Percentiles rank a stretch among this genome's conserved stretches.
phyloP scores from a whole-genome alignment of 192 early-diverging fungal genomes.

The Podila horticola region DNA sequence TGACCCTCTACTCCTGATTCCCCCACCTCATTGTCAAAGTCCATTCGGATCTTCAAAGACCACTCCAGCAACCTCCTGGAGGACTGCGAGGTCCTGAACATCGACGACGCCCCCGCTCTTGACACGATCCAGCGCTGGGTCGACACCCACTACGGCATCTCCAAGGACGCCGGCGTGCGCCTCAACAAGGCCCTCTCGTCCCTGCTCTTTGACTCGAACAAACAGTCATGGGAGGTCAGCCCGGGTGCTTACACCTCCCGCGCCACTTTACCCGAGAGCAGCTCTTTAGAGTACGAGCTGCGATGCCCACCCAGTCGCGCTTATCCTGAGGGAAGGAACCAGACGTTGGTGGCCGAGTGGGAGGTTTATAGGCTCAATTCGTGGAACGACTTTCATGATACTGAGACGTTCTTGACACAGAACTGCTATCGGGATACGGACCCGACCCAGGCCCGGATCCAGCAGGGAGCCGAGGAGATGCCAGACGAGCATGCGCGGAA shows the following conservation, averaged over 20 bases:
- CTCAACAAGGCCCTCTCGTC: constrained; percentile 30
- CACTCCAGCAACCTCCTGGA: constrained; percentile 8
- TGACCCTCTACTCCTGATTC: background rate
- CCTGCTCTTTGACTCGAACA: background rate
- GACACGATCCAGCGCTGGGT: constrained; percentile 31
- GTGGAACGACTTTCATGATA: constrained; percentile 26
- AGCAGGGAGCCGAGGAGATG: background rate
- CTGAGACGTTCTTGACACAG: constrained; percentile 12
- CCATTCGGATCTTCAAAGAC: constrained; percentile 17
- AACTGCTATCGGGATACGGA: constrained; percentile 23
- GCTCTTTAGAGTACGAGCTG: constrained; percentile 17
- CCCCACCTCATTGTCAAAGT: constrained; percentile 1
- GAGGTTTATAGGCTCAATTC: constrained; percentile 13
- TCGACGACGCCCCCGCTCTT: constrained; percentile 24
- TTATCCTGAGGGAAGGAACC: constrained; percentile 5
- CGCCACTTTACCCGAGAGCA: constrained; percentile 18
- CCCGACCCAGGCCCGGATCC: background rate
- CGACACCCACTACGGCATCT: constrained; percentile 23
- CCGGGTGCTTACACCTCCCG: constrained; percentile 17
- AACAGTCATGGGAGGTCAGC: background rate
- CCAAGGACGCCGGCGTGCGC: constrained; percentile 44
- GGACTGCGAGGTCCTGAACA: constrained; percentile 32
- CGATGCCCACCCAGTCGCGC: constrained; percentile 5
- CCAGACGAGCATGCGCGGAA: background rate
- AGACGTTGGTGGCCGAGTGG: constrained; percentile 13